Percentiles rank a stretch among this genome's conserved stretches.
Conservation (phyloP, 306 rosid species). For the Pyrus communis region DNA sequence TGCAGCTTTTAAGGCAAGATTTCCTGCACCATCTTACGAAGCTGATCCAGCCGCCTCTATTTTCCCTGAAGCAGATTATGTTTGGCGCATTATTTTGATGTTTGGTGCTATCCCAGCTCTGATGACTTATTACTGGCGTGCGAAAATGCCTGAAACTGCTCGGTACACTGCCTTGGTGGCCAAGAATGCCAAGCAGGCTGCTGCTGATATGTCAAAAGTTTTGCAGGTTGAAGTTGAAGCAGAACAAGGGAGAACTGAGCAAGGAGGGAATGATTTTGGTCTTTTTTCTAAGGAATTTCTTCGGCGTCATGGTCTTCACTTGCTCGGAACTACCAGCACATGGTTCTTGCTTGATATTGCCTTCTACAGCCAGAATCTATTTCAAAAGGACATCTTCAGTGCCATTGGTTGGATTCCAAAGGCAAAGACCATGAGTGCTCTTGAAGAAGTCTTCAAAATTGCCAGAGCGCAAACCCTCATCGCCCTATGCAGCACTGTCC, state of each 20-base stretch:
- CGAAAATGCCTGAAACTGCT: conserved; percentile 92
- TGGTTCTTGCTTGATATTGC: conserved; percentile 88
- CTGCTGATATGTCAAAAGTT: conserved; percentile 75
- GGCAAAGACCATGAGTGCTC: conserved; percentile 67
- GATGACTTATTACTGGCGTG: conserved; percentile 69
- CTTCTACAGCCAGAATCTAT: conserved; percentile 81
- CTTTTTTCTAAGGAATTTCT: conserved; percentile 49
- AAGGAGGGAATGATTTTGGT: conserved; percentile 44
- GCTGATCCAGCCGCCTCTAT: conserved; percentile 41
- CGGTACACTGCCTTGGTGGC: conserved; percentile 90
- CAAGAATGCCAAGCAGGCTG: conserved; percentile 62
- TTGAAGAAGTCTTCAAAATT: conserved; percentile 67
- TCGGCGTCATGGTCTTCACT: conserved; percentile 62
- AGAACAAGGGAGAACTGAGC: conserved; percentile 31
- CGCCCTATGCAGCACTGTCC: conserved; percentile 83
- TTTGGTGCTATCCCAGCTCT: conserved; percentile 79
- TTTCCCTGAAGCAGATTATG: conserved; percentile 61
- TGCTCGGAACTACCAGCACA: conserved; percentile 65
- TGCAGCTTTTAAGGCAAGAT: conserved; percentile 33
- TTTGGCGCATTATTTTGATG: conserved; percentile 77
- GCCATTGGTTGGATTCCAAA: conserved; percentile 80
- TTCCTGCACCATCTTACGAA: conserved; percentile 43
- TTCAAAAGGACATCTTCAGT: conserved; percentile 80
- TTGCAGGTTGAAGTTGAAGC: conserved; percentile 54
- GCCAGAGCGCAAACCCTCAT: conserved; percentile 80